phyloP scores from a whole-genome alignment of 192 early-diverging fungal genomes.

The Glomus cerebriforme region DNA sequence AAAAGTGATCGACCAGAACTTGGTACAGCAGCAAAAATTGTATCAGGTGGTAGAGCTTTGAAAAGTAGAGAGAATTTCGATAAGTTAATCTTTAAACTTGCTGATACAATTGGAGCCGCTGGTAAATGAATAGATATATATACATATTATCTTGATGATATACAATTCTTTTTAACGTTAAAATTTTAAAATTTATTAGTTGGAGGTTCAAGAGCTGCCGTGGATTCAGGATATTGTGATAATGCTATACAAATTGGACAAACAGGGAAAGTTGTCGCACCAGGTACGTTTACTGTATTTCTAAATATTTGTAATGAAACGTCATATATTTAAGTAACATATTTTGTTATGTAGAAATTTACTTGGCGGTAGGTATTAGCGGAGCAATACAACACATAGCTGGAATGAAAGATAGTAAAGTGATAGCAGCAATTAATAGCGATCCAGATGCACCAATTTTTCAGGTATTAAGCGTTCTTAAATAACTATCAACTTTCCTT shows the following conservation, averaged over 20 bases:
- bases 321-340: not conserved
- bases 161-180: not conserved
- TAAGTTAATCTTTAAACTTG: constrained; percentile 84
- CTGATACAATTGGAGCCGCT: constrained; percentile 91
- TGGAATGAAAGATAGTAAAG: constrained; percentile 99
- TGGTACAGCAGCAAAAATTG: constrained; percentile 81
- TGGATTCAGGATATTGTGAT: constrained; percentile 94
- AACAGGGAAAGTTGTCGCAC: constrained; percentile 97
- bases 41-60: constrained; percentile 93
- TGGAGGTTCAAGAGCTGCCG: constrained; percentile 96
- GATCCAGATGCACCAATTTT: constrained; percentile 98
- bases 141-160: too few species aligned
- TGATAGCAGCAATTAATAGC: constrained; percentile 98
- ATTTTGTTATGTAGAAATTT: constrained; percentile 59
- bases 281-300: constrained; percentile 50
- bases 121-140: constrained; percentile 57
- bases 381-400: constrained; percentile 98
- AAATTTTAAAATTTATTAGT: constrained; percentile 53
- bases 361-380: constrained; percentile 94
- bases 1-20: constrained; percentile 97
- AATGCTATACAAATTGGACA: constrained; percentile 98
- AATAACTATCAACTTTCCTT: not conserved
- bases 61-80: constrained; percentile 95
- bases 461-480: constrained; percentile 59
- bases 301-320: not conserved